Base-by-base conservation (phyloP, 768 basidiomycete species). In the Rickenella mellea region DNA sequence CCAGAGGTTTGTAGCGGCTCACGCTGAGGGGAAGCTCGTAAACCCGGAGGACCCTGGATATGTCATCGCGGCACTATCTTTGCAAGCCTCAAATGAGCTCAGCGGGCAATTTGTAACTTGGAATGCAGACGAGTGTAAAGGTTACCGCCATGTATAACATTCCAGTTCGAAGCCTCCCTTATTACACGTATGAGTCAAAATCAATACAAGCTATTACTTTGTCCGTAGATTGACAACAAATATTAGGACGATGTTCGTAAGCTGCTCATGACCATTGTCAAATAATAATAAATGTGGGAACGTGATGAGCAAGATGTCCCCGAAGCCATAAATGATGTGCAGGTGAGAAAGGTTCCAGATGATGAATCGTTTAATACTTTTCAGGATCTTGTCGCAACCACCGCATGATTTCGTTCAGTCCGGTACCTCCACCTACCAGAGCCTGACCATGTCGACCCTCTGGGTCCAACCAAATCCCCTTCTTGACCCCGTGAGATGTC, bases 91-190 rank as follows among this genome's bases (percentile, higher is more conserved):
- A 5, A 66, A 69, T 50, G 60, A 66, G 3, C 57, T 89, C 30
- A 83, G 70, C 41, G 92, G 92, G 19, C 63, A 78, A 52, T 97
- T 91, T 55, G 65, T 93, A 42, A 78, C 68, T 52, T 94, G 90
- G 87, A 74, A 87, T 53, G 72, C 74, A 19, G 78, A 80, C 20
- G 75, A 75, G 47, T 85, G 83, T 59, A 67, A 64, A 54, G 63
- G 68, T 7, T 83, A 75, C 57, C 65, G 71, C 48, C 45, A n/a
- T n/a, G n/a, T n/a, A n/a, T n/a, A n/a, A n/a, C n/a, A n/a, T n/a
- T n/a, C 15, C 12, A 12, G 29, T 15, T 15, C 29, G 15, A 12
- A 12, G 15, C 29, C 15, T 31, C 12, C 15, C 12, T 12, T 12
- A 31, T 31, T 31, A 31, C 29, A 12, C 15, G 29, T 12, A 31